Conservation (phyloP, 495 filamentous ascomycete genomes). For the Aspergillus nanangensis region DNA sequence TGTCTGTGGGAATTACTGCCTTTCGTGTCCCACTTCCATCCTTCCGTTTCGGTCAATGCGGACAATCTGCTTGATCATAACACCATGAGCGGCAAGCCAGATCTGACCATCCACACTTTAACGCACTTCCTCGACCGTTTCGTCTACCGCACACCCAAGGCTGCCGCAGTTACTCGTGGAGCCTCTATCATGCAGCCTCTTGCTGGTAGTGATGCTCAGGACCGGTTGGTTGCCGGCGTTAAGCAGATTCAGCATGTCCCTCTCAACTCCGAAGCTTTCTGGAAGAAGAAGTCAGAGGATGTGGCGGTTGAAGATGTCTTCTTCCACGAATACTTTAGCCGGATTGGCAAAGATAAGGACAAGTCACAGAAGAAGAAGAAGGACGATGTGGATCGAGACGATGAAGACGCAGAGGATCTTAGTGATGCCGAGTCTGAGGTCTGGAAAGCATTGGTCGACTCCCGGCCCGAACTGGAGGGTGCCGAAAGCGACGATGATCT, state of each 20-base stretch:
- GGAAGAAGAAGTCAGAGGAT: conserved; percentile 81
- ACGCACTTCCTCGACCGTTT: conserved; percentile 96
- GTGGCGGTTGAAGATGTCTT: conserved; percentile 90
- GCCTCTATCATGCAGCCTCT: conserved; percentile 95
- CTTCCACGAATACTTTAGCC: conserved; percentile 94
- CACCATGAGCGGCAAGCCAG: conserved; percentile 77
- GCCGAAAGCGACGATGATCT: conserved; percentile 58
- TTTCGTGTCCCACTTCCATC: conserved; percentile 81
- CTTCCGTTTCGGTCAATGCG: conserved; percentile 89
- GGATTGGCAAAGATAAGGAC: conserved; percentile 67
- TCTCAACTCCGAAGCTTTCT: conserved; percentile 87
- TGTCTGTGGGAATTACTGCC: conserved; percentile 92
- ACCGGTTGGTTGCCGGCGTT: conserved; percentile 60
- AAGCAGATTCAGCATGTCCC: conserved; percentile 40
- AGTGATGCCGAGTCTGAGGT: conserved; percentile 65
- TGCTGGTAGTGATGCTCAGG: conserved; percentile 56
- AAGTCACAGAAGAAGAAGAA: conserved; percentile 50
- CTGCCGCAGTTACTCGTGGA: conserved; percentile 57
- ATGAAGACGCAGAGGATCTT: conserved; percentile 26
- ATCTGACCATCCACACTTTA: conserved; percentile 79
- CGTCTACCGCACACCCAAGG: conserved; percentile 87
- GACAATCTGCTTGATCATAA: conserved; percentile 59
- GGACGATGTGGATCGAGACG: conserved; percentile 32
- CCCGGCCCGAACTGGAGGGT: conserved; percentile 71
- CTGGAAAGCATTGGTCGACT: conserved; percentile 87